Conservation (phyloP, 805 yeast species). For the Saturnispora besseyi region DNA sequence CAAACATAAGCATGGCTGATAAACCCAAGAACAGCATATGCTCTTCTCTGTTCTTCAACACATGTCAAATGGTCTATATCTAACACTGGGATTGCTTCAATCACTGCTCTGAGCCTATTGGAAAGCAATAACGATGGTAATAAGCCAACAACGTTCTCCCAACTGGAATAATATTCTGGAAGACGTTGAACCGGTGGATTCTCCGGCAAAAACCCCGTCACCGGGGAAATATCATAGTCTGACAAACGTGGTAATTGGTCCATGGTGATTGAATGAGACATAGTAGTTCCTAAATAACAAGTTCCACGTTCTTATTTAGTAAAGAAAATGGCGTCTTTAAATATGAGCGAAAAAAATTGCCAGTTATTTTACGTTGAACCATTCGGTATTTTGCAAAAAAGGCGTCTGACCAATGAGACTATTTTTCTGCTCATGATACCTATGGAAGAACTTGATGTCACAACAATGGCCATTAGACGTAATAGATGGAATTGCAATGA, state of each 20-base stretch:
- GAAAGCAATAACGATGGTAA: constrained; percentile 71
- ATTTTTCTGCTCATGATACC: too few relatives aligned
- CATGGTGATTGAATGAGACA: background rate
- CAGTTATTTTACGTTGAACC: background rate
- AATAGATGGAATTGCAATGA: too few relatives aligned
- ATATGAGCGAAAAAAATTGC: background rate
- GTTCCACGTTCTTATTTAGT: background rate
- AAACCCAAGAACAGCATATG: constrained; percentile 71
- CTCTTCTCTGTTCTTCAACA: constrained; percentile 59
- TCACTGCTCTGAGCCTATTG: constrained; percentile 46
- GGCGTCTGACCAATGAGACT: too few relatives aligned
- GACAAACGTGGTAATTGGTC: constrained; percentile 38
- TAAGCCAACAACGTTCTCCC: constrained; percentile 64
- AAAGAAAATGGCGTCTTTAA: background rate
- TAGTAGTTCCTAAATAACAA: too few relatives aligned
- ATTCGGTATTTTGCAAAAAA: background rate
- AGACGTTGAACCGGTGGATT: constrained; percentile 51
- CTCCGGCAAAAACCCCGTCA: constrained; percentile 73
- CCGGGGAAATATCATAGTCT: constrained; percentile 62
- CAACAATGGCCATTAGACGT: too few relatives aligned
- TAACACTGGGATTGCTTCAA: constrained; percentile 59
- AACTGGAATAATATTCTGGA: constrained; percentile 53
- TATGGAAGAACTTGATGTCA: too few relatives aligned
- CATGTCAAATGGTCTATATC: constrained; percentile 36
- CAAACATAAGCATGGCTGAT: constrained; percentile 85